Base-by-base conservation (phyloP, 257 asterid genomes). In the Thymus quinquecostatus region DNA sequence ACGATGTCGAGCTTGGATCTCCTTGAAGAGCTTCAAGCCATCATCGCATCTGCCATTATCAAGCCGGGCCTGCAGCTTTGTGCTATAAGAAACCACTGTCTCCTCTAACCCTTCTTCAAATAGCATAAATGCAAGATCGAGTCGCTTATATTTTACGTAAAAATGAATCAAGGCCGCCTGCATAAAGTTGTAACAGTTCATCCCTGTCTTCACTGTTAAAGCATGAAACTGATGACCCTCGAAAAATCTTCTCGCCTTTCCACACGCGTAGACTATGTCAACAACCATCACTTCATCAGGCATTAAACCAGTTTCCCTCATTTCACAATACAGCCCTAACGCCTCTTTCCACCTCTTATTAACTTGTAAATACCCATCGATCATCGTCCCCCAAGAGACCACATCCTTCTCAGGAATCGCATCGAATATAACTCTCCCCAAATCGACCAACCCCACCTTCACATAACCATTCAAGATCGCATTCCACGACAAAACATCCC, bases 381-480 rank as follows among this genome's bases (percentile, higher is more conserved):
- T 80, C 60, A 94, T 76, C 0, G 97, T 91, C 49, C 97, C 97
- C 99, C 97, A 94, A 59, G 99, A 87, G 75, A 91, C 88, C 43
- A 89, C 95, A 72, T 94, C 96, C 68, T 81, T 89, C 41, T 30
- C 83, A 1, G 78, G 87, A 61, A 91, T 84, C 51, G n/a, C 76
- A 64, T 86, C 87, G 71, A 94, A 94, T 51, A 91, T 38, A 48
- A 84, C 83, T 72, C 81, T 79, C 8, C 81, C 92, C 28, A 47
- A 68, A 70, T 89, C 87, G 30, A 87, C 72, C 65, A 76, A 60
- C 64, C 92, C 87, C 2, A 81, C 92, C 75, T 91, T 94, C 5
- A 85, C 80, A 68, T 85, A 94, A 29, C 97, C 97, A 79, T 89
- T 89, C 84, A 94, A 63, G 97, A 89, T 94, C 69, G 88, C 97